Conservation (phyloP, 1,139 yeast species). For the Candida buenavistaensis region DNA sequence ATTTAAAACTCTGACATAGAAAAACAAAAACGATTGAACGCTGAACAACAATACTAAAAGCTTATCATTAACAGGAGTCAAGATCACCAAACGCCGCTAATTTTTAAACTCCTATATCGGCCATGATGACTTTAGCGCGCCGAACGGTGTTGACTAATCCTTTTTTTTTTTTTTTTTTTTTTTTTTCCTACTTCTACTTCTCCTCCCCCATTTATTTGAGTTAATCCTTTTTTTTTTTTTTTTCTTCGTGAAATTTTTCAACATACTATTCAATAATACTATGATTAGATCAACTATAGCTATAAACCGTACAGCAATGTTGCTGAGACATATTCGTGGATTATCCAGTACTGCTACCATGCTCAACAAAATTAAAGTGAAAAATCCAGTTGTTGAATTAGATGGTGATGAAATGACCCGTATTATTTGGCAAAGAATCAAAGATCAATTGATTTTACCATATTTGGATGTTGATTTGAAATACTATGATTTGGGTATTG, state of each 20-base stretch:
- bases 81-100: too few species aligned
- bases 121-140: neutral
- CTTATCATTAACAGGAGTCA: too few species aligned
- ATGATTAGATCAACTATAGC: constrained; percentile 18
- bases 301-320: constrained; percentile 13
- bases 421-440: constrained; percentile 78
- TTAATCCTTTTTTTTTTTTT: neutral
- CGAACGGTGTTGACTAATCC: neutral
- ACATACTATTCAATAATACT: neutral
- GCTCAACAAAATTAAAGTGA: constrained; percentile 61
- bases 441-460: constrained; percentile 67
- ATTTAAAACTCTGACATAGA: too few species aligned
- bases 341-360: constrained; percentile 22
- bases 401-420: constrained; percentile 90
- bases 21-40: too few species aligned
- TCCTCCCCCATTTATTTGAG: neutral
- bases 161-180: constrained; percentile 1
- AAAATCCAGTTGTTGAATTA: constrained; percentile 74
- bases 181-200: neutral
- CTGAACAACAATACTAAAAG: too few species aligned
- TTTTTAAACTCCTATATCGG: constrained; percentile 7
- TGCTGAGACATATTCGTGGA: constrained; percentile 18
- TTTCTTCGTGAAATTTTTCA: neutral
- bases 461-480: constrained; percentile 71
- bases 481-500: constrained; percentile 73